Base-by-base conservation (phyloP, 1,284 basidiomycete genomes). In the Trametes versicolor region DNA sequence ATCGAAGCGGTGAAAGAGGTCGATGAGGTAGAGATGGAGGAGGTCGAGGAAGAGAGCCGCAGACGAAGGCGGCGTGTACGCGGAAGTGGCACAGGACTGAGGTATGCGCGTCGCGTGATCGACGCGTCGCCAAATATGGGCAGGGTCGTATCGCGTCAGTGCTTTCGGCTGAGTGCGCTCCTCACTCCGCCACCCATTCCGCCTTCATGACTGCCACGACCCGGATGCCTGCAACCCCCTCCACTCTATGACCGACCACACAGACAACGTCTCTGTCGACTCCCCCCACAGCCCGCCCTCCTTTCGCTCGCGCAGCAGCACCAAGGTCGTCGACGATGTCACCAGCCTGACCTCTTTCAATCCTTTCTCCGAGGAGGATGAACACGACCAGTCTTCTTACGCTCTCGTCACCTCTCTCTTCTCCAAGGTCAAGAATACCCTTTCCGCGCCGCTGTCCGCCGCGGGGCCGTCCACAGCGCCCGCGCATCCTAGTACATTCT, bases 311-410 rank as follows among this genome's bases (percentile, higher is more conserved):
- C 84, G 87, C 68, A 89, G 86, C 77, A 88, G 82, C 74, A 83
- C 83, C 47, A 89, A 84, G 70, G 75, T 87, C 29, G 79, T 76
- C 29, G 92, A 93, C 75, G 91, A 92, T 79, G 82, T 89, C 50
- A 84, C 84, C 50, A 88, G 87, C 73, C 77, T 94, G 63, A 94
- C 92, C 32, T 92, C 91, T 54, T 93, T 90, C 81, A 94, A 94
- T 74, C 92, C 93, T 15, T 94, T 94, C 81, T 88, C 90, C 15
- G 92, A 94, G 73, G 93, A 94, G 76, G 93, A 94, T 74, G 93
- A 94, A 76, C 86, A 91, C 73, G 93, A 94, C 70, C 89, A 92
- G 71, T 91, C 92, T 9, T 92, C 91, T 15, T 93, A 93, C 74
- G 88, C 91, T 2, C 81, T 94, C 62, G 90, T 94, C 64, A 87